Base-by-base conservation (phyloP, 2,329 filamentous ascomycete genomes). In the Dactylellina leptospora region DNA sequence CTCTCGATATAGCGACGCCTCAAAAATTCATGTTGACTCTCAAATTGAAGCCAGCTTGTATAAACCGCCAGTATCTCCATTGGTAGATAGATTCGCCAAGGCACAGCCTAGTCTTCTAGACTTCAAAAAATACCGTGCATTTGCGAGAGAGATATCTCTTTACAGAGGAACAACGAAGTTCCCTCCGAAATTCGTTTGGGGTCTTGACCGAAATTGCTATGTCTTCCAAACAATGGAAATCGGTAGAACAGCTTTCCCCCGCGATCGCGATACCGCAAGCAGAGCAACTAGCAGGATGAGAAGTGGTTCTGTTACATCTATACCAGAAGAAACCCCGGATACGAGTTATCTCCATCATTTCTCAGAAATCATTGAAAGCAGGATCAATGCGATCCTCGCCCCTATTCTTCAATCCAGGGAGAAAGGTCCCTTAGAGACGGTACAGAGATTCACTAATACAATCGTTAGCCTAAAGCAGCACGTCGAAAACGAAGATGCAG, bases 1-100 rank as follows among this genome's bases (percentile, higher is more conserved):
- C 23, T 72, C 59, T 11, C 44, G 68, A 33, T 72, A 72, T 30
- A 72, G 59, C 47, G 68, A 72, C 48, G 68, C 68, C 9, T 72
- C 68, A n/a, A 72, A 72, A 51, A 72, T 60, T 36, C 68, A 72
- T 28, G 47, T 72, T n/a, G 68, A 72, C 25, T 72, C 68, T 33
- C 58, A 59, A 27, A 53, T 72, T n/a, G 68, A 72, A 18, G 54
- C 45, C 2, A 59, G 42, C 9, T 25, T 72, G 20, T 72, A 72
- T 45, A 51, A 59, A 8, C 68, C 51, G n/a, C 53, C 53, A 30
- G 38, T 23, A n/a, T 55, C 40, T 20, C 50, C 64, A 33, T 28
- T 22, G n/a, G 44, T 23, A 13, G 68, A 63, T 5, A 72, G 60
- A 33, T 47, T 40, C 4, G 38, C 5, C 6, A 72, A 40, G 16